Evolutionary conservation across 139 green algal genomes (phyloP).

Genomic region (Volvox reticuliferus): DNA sequence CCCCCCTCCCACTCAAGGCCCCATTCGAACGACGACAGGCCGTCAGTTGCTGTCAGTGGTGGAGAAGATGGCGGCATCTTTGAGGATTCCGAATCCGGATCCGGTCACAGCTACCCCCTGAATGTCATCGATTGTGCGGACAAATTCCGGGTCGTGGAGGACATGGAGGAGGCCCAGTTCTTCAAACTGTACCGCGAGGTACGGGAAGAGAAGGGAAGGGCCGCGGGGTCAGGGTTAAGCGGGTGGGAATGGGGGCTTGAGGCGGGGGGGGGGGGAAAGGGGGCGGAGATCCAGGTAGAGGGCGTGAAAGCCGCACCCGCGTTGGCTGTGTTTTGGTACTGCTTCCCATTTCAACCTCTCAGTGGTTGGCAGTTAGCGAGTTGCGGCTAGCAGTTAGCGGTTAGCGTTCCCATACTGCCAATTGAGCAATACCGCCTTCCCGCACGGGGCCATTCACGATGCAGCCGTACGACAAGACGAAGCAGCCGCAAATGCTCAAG

Average conservation of each 20-base stretch:
- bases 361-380: no score
- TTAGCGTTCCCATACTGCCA: neutral
- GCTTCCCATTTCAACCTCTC: neutral
- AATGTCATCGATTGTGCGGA: conserved; percentile 25
- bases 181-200: conserved; percentile 49
- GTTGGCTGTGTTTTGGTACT: neutral
- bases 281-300: neutral
- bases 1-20: no score
- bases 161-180: conserved; percentile 39
- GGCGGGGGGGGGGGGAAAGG: neutral
- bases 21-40: no score
- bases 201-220: neutral
- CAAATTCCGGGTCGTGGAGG: neutral
- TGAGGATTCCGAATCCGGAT: no score
- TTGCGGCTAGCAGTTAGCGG: neutral
- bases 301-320: neutral
- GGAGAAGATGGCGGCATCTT: neutral
- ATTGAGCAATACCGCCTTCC: no score
- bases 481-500: conserved; percentile 79
- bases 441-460: neutral
- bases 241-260: neutral
- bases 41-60: neutral
- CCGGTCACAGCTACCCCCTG: no score
- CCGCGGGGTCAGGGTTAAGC: neutral
- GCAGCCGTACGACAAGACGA: conserved; percentile 16